Percentiles rank a stretch among this genome's conserved stretches.
These are phyloP conservation scores for Lachancea cidri DNA, from an alignment of 805 yeast genomes.

Conservation along the genomic window DNA sequence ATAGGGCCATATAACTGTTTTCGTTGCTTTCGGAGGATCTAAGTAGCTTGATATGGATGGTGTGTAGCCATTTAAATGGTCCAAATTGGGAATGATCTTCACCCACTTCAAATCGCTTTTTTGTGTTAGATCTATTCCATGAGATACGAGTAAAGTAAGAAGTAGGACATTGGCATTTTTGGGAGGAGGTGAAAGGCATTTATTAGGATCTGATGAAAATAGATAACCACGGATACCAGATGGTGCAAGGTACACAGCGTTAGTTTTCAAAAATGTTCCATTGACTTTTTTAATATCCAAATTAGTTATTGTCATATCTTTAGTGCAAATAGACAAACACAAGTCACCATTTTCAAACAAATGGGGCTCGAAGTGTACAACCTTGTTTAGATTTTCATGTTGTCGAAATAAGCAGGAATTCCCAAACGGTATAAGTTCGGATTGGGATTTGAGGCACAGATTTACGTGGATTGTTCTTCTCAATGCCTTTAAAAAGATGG, in stretches of 20 bases:
- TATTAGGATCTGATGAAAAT: conserved; percentile 32
- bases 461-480: conserved; percentile 37
- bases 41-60: conserved; percentile 56
- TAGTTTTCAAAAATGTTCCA: conserved; percentile 24
- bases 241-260: conserved; percentile 48
- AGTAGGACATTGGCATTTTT: conserved; percentile 35
- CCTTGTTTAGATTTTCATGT: conserved; percentile 20
- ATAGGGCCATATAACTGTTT: conserved; percentile 69
- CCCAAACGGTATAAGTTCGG: conserved; percentile 45
- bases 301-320: conserved; percentile 31
- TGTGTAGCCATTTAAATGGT: conserved; percentile 64
- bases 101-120: conserved; percentile 48
- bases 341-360: conserved; percentile 43
- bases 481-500: conserved; percentile 47
- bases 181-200: conserved; percentile 39
- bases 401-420: conserved; percentile 36
- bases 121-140: conserved; percentile 29
- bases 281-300: conserved; percentile 25
- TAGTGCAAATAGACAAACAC: conserved; percentile 32
- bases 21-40: conserved; percentile 44
- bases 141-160: conserved; percentile 35
- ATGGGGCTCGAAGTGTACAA: conserved; percentile 45
- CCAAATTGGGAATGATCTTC: conserved; percentile 60
- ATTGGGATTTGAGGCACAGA: conserved; percentile 30
- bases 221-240: conserved; percentile 49